Evolutionary conservation across 768 basidiomycete genomes (phyloP).

Genomic region (Gloeophyllum trabeum): DNA sequence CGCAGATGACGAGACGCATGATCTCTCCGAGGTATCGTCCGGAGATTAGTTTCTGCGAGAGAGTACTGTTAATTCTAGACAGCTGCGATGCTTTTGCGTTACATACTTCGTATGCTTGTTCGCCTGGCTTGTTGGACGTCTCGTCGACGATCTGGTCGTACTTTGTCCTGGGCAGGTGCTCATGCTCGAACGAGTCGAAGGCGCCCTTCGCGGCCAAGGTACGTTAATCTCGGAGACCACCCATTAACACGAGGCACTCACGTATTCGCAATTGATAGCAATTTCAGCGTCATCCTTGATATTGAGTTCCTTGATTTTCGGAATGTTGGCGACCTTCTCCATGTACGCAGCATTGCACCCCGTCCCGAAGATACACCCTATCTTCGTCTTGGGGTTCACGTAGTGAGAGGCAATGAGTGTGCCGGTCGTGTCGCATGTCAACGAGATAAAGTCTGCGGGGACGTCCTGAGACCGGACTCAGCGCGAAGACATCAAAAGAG

Average conservation of each 20-base stretch:
- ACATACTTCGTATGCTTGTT: constrained; percentile 84
- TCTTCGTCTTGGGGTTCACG: constrained; percentile 82
- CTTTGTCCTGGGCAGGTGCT: constrained; percentile 90
- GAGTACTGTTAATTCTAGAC: neutral
- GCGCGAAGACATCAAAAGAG: too few species aligned
- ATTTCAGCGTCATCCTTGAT: constrained; percentile 59
- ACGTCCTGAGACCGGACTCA: constrained; percentile 62
- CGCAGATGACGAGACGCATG: constrained; percentile 86
- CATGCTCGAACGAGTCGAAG: constrained; percentile 92
- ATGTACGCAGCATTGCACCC: constrained; percentile 98
- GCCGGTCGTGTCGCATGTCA: constrained; percentile 98
- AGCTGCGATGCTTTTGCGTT: neutral
- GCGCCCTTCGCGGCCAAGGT: constrained; percentile 53
- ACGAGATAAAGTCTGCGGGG: constrained; percentile 72
- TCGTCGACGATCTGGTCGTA: constrained; percentile 92
- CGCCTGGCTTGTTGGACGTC: constrained; percentile 90
- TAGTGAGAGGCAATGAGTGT: constrained; percentile 96
- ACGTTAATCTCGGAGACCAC: neutral
- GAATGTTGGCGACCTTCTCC: constrained; percentile 78
- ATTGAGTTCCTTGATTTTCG: constrained; percentile 73
- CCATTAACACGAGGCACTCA: constrained; percentile 27
- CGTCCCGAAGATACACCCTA: constrained; percentile 95
- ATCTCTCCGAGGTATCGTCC: constrained; percentile 96
- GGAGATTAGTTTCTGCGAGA: constrained; percentile 80
- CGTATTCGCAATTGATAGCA: constrained; percentile 98